Evolutionary conservation across 306 rosid species (phyloP).

Genomic region (Canavalia ensiformis): DNA sequence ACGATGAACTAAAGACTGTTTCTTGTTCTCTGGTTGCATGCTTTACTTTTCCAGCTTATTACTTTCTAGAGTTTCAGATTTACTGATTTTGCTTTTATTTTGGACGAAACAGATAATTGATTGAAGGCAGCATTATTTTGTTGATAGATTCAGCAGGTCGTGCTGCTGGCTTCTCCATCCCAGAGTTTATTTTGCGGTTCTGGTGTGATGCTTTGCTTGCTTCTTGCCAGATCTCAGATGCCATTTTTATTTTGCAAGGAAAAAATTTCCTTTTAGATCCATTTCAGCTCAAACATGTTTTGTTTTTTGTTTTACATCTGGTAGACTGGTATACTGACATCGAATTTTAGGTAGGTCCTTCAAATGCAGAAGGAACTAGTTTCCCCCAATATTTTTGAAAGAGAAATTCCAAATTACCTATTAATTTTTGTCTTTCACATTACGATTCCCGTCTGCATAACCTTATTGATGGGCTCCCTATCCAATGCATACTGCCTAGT

Average conservation of each 20-base stretch:
- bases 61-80: conserved; percentile 12
- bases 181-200: conserved; percentile 47
- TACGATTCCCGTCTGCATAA: conserved; percentile 35
- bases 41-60: conserved; percentile 30
- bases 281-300: conserved; percentile 51
- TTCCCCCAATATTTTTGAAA: conserved; percentile 32
- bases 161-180: conserved; percentile 47
- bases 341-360: conserved; percentile 49
- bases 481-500: not conserved
- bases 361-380: conserved; percentile 49
- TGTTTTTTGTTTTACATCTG: conserved; percentile 52
- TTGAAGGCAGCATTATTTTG: conserved; percentile 50
- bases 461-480: conserved; percentile 3
- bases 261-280: conserved; percentile 28
- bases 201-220: conserved; percentile 48
- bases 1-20: conserved; percentile 3
- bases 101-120: conserved; percentile 44
- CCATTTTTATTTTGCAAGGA: conserved; percentile 38
- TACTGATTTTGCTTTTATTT: conserved; percentile 44
- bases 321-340: conserved; percentile 42
- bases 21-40: conserved; percentile 36
- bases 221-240: conserved; percentile 51
- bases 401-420: conserved; percentile 46
- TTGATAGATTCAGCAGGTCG: conserved; percentile 44
- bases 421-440: conserved; percentile 40